Conservation (phyloP, 2,329 filamentous ascomycete genomes). For the Ophiostoma pallidulum region DNA sequence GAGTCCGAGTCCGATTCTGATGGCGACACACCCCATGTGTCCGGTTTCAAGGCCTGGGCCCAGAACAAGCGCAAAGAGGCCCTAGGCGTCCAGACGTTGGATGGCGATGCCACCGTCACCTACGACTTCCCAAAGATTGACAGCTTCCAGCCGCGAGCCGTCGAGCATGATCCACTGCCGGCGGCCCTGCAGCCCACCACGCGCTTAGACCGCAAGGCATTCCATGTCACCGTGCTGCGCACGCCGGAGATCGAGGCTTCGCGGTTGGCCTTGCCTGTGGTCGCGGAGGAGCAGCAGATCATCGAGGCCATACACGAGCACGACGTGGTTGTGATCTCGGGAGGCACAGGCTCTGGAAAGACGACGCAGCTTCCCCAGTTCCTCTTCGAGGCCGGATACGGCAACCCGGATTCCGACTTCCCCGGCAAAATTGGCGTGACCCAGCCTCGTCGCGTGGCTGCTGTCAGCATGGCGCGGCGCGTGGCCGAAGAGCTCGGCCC, state of each 20-base stretch:
- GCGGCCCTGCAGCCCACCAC: constrained; percentile 53
- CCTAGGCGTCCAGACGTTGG: constrained; percentile 51
- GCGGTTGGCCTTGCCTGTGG: constrained; percentile 73
- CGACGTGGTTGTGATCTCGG: constrained; percentile 81
- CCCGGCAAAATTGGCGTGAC: constrained; percentile 92
- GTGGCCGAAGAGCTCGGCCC: constrained; percentile 73
- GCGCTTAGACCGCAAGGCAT: constrained; percentile 59
- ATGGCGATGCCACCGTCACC: constrained; percentile 19
- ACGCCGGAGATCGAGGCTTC: constrained; percentile 65
- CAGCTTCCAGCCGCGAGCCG: constrained; percentile 56
- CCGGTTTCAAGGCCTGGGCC: constrained; percentile 91
- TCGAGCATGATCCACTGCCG: constrained; percentile 63
- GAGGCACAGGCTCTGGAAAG: constrained; percentile 92
- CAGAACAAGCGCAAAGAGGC: constrained; percentile 76
- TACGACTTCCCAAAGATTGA: constrained; percentile 45
- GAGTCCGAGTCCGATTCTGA: too few species aligned
- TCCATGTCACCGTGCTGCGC: constrained; percentile 62
- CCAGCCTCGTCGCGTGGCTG: constrained; percentile 87
- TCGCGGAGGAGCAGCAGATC: constrained; percentile 90
- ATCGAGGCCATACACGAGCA: constrained; percentile 97
- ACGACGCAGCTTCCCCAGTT: constrained; percentile 97
- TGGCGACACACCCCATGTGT: constrained; percentile 20
- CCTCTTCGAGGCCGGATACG: constrained; percentile 87
- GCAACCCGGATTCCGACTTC: constrained; percentile 64
- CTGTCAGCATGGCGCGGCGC: constrained; percentile 92